Percentiles rank a stretch among this genome's conserved stretches.
These are phyloP conservation scores for Wallacemonas collosoma DNA, from an alignment of 208 protist species.

Conservation along the genomic window DNA sequence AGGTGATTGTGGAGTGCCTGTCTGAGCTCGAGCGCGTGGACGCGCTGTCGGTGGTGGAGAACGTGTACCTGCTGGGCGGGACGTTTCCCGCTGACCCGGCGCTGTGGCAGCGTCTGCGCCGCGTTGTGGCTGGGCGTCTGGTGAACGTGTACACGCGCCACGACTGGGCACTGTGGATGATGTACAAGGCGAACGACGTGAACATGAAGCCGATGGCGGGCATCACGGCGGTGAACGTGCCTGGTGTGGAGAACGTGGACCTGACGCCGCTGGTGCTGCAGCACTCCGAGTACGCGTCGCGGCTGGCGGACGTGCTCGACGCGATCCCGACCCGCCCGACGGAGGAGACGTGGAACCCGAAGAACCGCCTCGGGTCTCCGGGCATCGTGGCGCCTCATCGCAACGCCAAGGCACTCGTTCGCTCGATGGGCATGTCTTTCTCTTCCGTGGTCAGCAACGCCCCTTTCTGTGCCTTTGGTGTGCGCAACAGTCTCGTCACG, in stretches of 20 bases:
- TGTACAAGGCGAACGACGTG: constrained; percentile 77
- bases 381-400: constrained; percentile 39
- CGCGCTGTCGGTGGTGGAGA: constrained; percentile 78
- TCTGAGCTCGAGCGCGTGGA: constrained; percentile 56
- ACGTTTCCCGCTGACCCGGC: constrained; percentile 52
- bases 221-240: constrained; percentile 63
- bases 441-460: constrained; percentile 36
- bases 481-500: constrained; percentile 52
- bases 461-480: constrained; percentile 36
- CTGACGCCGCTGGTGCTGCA: constrained; percentile 53
- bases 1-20: constrained; percentile 85
- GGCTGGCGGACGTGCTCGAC: constrained; percentile 59
- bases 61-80: constrained; percentile 82
- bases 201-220: constrained; percentile 80
- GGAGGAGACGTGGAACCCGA: constrained; percentile 41
- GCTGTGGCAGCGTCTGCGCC: constrained; percentile 64
- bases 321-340: constrained; percentile 48
- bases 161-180: constrained; percentile 83
- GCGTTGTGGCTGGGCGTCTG: constrained; percentile 81
- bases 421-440: constrained; percentile 39
- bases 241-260: constrained; percentile 89
- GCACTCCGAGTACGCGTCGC: constrained; percentile 66
- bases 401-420: constrained; percentile 28
- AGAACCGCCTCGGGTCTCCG: constrained; percentile 47
- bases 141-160: constrained; percentile 87